Conservation (phyloP, 108 stramenopile genomes). For the Cyclotella atomus region DNA sequence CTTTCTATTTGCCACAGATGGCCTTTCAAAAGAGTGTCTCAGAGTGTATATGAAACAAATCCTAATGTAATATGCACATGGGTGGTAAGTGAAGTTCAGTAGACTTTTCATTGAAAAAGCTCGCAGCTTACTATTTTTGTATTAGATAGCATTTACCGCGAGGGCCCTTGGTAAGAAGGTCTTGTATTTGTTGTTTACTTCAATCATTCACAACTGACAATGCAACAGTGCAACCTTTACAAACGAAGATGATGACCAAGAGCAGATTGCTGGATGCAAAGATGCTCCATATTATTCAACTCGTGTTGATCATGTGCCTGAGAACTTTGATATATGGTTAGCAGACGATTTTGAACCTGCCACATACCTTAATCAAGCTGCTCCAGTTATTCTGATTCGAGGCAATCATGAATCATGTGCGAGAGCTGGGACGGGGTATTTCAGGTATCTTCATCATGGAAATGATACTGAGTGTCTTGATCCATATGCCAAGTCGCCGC, state of each 20-base stretch:
- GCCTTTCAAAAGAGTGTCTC: constrained; percentile 3
- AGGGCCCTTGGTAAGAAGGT: constrained; percentile 5
- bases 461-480: neutral
- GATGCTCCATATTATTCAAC: constrained; percentile 7
- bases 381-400: constrained; percentile 3
- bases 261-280: constrained; percentile 5
- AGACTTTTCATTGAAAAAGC: neutral
- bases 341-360: constrained; percentile 6
- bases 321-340: neutral
- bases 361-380: neutral
- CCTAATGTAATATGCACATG: neutral
- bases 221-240: neutral
- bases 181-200: neutral
- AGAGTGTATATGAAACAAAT: constrained; percentile 2
- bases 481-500: neutral
- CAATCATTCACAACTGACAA: neutral
- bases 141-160: constrained; percentile 7
- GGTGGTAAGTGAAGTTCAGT: neutral
- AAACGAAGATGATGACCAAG: neutral
- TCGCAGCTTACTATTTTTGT: neutral
- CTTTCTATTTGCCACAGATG: constrained; percentile 8
- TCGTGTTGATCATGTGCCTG: neutral
- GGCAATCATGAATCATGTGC: constrained; percentile 2
- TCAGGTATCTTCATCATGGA: constrained; percentile 2
- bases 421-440: constrained; percentile 5